A percentile compares a stretch with the other conserved stretches of the same genome.
Conservation (phyloP, 495 filamentous ascomycete species). For the Daldinia caldariorum region DNA sequence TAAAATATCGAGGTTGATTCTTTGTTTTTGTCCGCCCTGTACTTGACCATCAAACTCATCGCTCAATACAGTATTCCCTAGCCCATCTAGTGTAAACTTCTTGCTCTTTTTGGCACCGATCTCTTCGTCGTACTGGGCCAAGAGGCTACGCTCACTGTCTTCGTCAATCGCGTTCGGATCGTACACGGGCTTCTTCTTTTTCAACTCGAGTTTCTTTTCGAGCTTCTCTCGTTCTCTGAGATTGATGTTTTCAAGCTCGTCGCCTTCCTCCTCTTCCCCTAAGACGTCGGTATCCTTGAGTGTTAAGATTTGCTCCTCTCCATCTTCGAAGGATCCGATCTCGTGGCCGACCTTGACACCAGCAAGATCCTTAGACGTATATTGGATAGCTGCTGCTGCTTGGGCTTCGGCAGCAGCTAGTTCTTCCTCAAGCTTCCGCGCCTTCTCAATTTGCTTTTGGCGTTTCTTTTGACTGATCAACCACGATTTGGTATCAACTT, state of each 20-base stretch:
- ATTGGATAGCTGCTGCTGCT: conserved; percentile 63
- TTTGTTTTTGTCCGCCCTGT: conserved; percentile 70
- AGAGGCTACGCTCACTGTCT: conserved; percentile 69
- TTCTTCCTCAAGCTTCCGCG: conserved; percentile 78
- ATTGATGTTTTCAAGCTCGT: conserved; percentile 88
- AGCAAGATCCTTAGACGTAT: conserved; percentile 84
- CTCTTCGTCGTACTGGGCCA: conserved; percentile 94
- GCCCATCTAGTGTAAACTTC: conserved; percentile 82
- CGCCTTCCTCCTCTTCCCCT: conserved; percentile 86
- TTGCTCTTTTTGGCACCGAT: conserved; percentile 93
- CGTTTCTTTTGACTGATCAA: conserved; percentile 86
- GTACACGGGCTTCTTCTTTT: conserved; percentile 92
- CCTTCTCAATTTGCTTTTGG: conserved; percentile 86
- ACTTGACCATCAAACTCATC: conserved; percentile 66
- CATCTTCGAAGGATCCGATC: conserved; percentile 77
- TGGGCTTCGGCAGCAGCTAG: conserved; percentile 62
- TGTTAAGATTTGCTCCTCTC: conserved; percentile 84
- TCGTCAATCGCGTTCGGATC: conserved; percentile 81
- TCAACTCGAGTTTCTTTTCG: conserved; percentile 79
- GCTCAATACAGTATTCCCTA: conserved; percentile 72
- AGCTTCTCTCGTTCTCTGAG: conserved; percentile 81
- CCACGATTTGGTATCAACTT: conserved; percentile 87
- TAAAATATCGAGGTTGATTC: conserved; percentile 73
- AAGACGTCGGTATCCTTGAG: conserved; percentile 85
- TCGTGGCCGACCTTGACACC: conserved; percentile 94